Percentiles rank a stretch among this genome's conserved stretches.
Conservation (phyloP, 108 stramenopile species). For the Nitzschia sp. region DNA sequence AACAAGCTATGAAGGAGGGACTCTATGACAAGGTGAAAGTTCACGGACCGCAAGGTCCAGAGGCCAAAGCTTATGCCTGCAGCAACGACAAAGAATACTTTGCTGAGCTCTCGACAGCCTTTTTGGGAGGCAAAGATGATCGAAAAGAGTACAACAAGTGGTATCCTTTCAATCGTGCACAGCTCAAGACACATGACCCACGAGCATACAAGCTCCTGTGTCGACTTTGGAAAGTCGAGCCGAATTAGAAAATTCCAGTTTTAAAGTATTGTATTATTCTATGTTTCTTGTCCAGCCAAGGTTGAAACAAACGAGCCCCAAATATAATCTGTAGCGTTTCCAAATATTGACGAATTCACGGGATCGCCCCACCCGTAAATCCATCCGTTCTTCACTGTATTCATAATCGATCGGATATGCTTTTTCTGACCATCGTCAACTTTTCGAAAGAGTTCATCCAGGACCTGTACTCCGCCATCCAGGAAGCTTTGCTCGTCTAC, state of each 20-base stretch:
- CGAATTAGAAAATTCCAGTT: neutral
- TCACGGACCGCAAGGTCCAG: constrained; percentile 57
- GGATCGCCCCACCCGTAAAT: constrained; percentile 61
- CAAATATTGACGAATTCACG: constrained; percentile 40
- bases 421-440: constrained; percentile 14
- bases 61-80: constrained; percentile 80
- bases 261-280: neutral
- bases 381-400: constrained; percentile 31
- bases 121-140: constrained; percentile 68
- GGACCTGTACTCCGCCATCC: neutral
- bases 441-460: neutral
- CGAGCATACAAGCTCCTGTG: constrained; percentile 70
- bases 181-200: constrained; percentile 85
- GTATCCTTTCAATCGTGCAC: constrained; percentile 81
- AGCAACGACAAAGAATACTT: constrained; percentile 89
- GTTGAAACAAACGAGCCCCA: constrained; percentile 29
- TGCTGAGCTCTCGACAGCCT: constrained; percentile 86
- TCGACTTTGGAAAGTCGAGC: constrained; percentile 64
- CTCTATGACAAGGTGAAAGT: constrained; percentile 80
- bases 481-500: constrained; percentile 36
- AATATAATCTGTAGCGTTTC: constrained; percentile 29
- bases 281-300: neutral
- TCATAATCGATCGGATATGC: constrained; percentile 17
- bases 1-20: constrained; percentile 76
- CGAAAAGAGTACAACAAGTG: constrained; percentile 86